Evolutionary conservation across 208 protist species (phyloP).

Genomic region (Crithidia fasciculata): DNA sequence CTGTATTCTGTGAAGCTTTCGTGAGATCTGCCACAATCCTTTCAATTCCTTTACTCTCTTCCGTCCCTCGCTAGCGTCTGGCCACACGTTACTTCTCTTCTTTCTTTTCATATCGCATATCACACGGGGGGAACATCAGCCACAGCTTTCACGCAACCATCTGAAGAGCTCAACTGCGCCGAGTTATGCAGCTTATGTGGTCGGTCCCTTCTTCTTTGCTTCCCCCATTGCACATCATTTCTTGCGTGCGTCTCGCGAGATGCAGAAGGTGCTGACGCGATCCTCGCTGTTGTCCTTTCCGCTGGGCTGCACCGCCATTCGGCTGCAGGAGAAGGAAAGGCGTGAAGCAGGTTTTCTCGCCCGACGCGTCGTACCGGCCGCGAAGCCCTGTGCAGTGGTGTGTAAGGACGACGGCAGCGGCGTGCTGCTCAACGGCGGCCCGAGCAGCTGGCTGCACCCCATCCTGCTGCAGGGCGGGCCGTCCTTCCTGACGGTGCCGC

Average conservation of each 20-base stretch:
- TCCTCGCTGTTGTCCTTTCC: slow-evolving; percentile 22
- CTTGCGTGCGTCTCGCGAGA: not conserved
- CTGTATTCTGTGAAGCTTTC: too few species aligned
- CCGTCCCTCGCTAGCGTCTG: too few species aligned
- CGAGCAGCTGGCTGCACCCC: slow-evolving; percentile 35
- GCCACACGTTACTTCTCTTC: too few species aligned
- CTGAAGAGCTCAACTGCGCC: not conserved
- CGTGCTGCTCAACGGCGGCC: slow-evolving; percentile 23
- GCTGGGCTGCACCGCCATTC: slow-evolving; percentile 1
- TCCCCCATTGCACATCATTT: not conserved
- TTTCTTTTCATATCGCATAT: too few species aligned
- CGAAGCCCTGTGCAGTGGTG: slow-evolving; percentile 34
- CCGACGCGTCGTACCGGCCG: slow-evolving; percentile 11
- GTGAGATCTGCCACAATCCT: too few species aligned
- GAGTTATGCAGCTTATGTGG: not conserved
- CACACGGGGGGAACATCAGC: too few species aligned
- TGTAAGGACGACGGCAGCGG: slow-evolving; percentile 31
- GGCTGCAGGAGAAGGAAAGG: slow-evolving; percentile 33
- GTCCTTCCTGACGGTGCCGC: slow-evolving; percentile 16
- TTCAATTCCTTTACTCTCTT: too few species aligned
- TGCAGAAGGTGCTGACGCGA: slow-evolving; percentile 1
- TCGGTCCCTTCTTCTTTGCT: not conserved
- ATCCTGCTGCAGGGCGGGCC: slow-evolving; percentile 1
- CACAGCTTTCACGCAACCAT: too few species aligned
- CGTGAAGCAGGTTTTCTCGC: slow-evolving; percentile 31